A percentile compares a stretch with the other conserved stretches of the same genome.
Evolutionary conservation across 345 rosid species (phyloP).

Genomic region (Citrus inodora): DNA sequence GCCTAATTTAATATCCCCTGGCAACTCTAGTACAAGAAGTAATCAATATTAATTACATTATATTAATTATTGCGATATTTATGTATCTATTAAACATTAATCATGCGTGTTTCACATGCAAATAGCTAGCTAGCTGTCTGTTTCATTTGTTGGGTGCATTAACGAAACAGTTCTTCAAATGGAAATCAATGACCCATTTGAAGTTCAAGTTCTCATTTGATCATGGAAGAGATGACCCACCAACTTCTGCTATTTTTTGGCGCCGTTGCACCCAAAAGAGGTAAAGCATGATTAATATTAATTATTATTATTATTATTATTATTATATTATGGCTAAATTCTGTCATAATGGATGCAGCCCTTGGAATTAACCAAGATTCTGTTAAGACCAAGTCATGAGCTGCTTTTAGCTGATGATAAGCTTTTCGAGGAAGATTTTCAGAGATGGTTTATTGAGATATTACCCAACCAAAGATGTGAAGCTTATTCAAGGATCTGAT

Average conservation of each 20-base stretch:
- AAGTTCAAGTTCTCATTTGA: conserved; percentile 9
- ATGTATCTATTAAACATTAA: no score
- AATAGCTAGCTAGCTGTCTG: no score
- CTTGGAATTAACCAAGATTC: conserved; percentile 10
- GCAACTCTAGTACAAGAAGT: conserved; percentile 25
- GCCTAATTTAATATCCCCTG: conserved; percentile 23
- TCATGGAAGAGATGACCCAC: conserved; percentile 18
- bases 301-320: no score
- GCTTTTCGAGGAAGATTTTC: neutral
- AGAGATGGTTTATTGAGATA: conserved; percentile 17
- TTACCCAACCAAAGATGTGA: conserved; percentile 10
- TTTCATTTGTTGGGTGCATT: neutral
- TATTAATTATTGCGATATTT: no score
- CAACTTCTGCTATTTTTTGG: conserved; percentile 22
- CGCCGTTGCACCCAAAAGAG: conserved; percentile 23
- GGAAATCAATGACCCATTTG: no score
- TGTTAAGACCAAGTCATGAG: conserved; percentile 3
- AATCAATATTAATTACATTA: neutral
- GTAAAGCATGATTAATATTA: conserved; percentile 1
- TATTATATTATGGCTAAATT: neutral
- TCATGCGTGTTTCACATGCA: no score
- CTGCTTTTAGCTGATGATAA: neutral
- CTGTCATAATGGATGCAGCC: conserved; percentile 4
- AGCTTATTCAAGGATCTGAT: conserved; percentile 11
- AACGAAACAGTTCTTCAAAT: conserved; percentile 1